Evolutionary conservation across 768 basidiomycete species (phyloP).

Genomic region (Russula emetica): DNA sequence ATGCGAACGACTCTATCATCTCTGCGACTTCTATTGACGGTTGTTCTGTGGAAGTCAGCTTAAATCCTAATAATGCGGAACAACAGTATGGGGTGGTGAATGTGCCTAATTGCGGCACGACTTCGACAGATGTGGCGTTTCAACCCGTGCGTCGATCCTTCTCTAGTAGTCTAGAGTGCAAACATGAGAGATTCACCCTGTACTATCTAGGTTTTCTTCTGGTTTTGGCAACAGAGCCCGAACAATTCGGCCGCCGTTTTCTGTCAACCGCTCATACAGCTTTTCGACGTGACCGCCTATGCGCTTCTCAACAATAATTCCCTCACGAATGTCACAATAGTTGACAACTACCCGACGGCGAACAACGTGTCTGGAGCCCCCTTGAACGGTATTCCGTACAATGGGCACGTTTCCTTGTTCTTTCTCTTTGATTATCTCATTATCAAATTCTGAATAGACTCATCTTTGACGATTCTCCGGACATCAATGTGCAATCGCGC

Average conservation of each 20-base stretch:
- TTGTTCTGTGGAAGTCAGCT: slow-evolving; percentile 40
- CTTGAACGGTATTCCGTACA: slow-evolving; percentile 48
- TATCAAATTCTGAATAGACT: slow-evolving; percentile 15
- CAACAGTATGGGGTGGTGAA: slow-evolving; percentile 51
- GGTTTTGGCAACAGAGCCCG: slow-evolving; percentile 46
- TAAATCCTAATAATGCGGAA: slow-evolving; percentile 39
- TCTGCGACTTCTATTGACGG: slow-evolving; percentile 45
- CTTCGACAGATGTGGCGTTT: slow-evolving; percentile 36
- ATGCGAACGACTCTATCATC: slow-evolving; percentile 37
- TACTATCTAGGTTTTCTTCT: slow-evolving; percentile 51
- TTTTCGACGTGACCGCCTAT: slow-evolving; percentile 42
- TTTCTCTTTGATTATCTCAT: background rate
- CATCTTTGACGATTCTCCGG: slow-evolving; percentile 26
- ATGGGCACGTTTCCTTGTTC: slow-evolving; percentile 44
- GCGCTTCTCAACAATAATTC: slow-evolving; percentile 44
- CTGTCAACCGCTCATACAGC: slow-evolving; percentile 49
- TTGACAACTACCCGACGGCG: slow-evolving; percentile 33
- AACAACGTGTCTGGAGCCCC: slow-evolving; percentile 53
- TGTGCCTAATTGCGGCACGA: slow-evolving; percentile 34
- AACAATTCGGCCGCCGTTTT: slow-evolving; percentile 45
- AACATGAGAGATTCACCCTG: background rate
- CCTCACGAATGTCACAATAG: slow-evolving; percentile 38
- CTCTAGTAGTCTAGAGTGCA: background rate
- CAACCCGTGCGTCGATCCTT: slow-evolving; percentile 37
- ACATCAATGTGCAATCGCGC: slow-evolving; percentile 50